Base-by-base conservation (phyloP, 805 yeast genomes). In the Yamadazyma paraphyllophila region DNA sequence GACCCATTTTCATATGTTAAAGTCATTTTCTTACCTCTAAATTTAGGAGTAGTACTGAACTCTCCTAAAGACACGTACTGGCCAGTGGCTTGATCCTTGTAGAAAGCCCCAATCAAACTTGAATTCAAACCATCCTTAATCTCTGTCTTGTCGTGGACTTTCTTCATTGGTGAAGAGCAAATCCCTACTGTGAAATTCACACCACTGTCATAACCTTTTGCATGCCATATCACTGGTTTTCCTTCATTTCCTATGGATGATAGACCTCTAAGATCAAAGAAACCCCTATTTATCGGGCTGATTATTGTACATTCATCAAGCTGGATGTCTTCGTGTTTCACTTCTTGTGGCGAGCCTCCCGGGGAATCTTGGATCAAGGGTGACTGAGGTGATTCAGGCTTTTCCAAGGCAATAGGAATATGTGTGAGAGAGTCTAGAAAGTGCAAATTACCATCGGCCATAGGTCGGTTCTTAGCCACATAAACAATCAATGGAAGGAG, bases 1-100 rank as follows among this genome's bases (percentile, higher is more conserved):
- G 82, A 79, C 2, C 96, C 96, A 57, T 80, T 77, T 32, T 69
- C 75, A 62, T 90, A 90, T 35, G 82, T 83, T 50, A 89, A 61
- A 1, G 84, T 77, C 48, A 90, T 59, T 56, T 85, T 85, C 46
- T 81, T 76, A 3, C 96, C 96, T 49, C 88, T 69, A 55, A 86
- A 82, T 15, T 69, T 70, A 3, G 96, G 95, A 10, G 68, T 65
- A 1, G 82, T 71, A 12, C 81, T 70, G 50, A 69, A 78, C 49
- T 81, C 75, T 2, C 96, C 96, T 34, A 71, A 59, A 27, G 73
- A 70, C 13, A 70, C 69, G 43, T 65, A 65, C 46, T 65, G 56
- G 27, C 56, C 59, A 8, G 64, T 52, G n/a, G 66, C 43, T 38
- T 59, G 46, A 66, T 80, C 62, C 55, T 69, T 51, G 63, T 78